Evolutionary conservation across 495 filamentous ascomycete genomes (phyloP), one percentile per base, ranked within the genome.

Genomic region (Trichoderma erinaceum): DNA sequence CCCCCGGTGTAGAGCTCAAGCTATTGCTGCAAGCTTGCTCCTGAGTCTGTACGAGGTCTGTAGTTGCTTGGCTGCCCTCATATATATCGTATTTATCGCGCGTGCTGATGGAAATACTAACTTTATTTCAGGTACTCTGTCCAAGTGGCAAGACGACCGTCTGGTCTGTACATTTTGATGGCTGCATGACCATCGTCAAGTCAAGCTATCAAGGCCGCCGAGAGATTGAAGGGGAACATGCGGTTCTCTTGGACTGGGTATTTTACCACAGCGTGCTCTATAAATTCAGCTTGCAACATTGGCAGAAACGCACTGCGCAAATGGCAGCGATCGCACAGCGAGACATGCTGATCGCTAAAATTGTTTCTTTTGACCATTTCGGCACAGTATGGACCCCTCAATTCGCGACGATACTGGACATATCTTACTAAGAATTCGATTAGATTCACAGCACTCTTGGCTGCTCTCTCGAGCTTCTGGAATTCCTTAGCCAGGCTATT

Each of bases 261-360:
- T 74, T 74, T 48, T 78, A 79, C 64, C 74, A 79, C 61, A 75
- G 75, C 67, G 75, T 78, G 8, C 69, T 76, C 29, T 71, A 72
- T 12, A 71, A 71, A 61, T 79, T 79, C 66, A 74, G 73, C 46
- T 66, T 71, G 12, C 69, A 68, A 32, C 73, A 78, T 67, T 79
- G 77, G 77, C 48, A 61, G 6, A 3, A 25, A 3, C 56, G 56
- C 23, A 61, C 56, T 11, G 13, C 56, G 4, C 16, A 61, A 32
- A 61, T 61, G 56, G 27, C 56, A 32, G 56, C 23, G 25, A 61
- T 61, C 18, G 27, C 56, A 3, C 23, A 61, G 56, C 56, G 27
- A 21, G 56, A 61, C 23, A 61, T 61, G 23, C 25, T 12, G 11
- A 61, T 61, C 16, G 23, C 56, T 3, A 61, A 32, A 3, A 61